Evolutionary conservation across 371 early-diverging fungal genomes (phyloP), one percentile per base, ranked within the genome.

Genomic region (Mucor saturninus): DNA sequence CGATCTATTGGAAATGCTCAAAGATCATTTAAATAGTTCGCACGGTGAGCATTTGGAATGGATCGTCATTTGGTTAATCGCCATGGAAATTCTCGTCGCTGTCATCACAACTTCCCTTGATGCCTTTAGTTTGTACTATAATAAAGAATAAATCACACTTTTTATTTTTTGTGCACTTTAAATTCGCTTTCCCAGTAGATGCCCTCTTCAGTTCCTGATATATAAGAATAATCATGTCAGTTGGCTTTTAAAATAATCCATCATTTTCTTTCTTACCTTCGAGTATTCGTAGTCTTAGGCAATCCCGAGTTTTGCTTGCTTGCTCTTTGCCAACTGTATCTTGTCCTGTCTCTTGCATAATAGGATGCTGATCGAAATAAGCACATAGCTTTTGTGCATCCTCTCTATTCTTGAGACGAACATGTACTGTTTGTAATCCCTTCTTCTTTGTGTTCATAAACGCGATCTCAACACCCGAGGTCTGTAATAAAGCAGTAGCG

Each of bases 1-100:
- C 60, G 94, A 95, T 69, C 68, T 95, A 56, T 73, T 95, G 63
- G 93, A 93, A 43, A 93, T 95, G 93, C 74, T 95, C 37, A 91
- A 90, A 56, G 92, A 93, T 38, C 94, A 95, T 60, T 62, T 88
- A 66, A 89, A 84, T 43, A 87, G 87, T 32, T 84, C 86, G 9
- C 89, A 89, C 67, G 67, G 70, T 54, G 93, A 92, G 67, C 87
- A 89, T 48, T 73, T 93, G 39, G 93, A 93, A 69, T 91, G 92
- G 91, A 91, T 93, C 62, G 90, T 93, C 1, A 93, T 91, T 56
- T 86, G 91, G 71, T 73, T 92, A 29, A 93, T 91, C 81, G 89
- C 81, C 53, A 85, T 93, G 72, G 92, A 92, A 64, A 92, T 93
- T 54, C 69, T 91, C 10, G 89, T 93, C 35, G 93, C 91, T 26